Base-by-base conservation (phyloP, 768 basidiomycete species). In the Trametes coccinea region DNA sequence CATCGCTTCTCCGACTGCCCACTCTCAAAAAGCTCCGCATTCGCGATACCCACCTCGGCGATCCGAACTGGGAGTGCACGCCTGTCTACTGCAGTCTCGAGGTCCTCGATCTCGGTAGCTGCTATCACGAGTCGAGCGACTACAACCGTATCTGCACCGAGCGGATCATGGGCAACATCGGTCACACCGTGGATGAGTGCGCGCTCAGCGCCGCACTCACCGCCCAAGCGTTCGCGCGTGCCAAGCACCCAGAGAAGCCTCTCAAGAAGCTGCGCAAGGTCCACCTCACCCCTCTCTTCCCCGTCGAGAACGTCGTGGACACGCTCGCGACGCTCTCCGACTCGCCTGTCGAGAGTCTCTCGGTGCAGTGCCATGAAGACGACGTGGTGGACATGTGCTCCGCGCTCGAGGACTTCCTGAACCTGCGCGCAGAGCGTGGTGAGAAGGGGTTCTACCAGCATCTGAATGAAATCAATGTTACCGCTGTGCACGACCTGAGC, bases 1-100 rank as follows among this genome's bases (percentile, higher is more conserved):
- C 89, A 2, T 84, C 82, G 11, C 82, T 91, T 55, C 80, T 91
- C 51, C 80, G 81, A 65, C 79, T 91, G 49, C 80, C 86, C 6
- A 77, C 82, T 47, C 83, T 91, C 41, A 79, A 77, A 31, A 80
- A 79, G 64, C 85, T 91, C 64, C 79, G 79, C 45, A 83, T 91
- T 67, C 81, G 80, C 58, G 88, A 89, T 69, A 89, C 87, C 0
- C 89, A 89, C 73, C 80, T 91, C 58, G 88, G 87, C 14, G 85
- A 87, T 71, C 75, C 76, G 50, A 75, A 75, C 39, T 87, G 85
- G 86, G 73, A 78, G n/a, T 75, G 76, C 29, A 79, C 77, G n/a
- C 79, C 79, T 40, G 77, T 82, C 60, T 70, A 72, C 22, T 85
- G 84, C 71, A 76, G 77, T 16, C 76, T 88, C 46, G 75, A 85